Evolutionary conservation across 1,139 yeast species (phyloP), one percentile per base, ranked within the genome.

Genomic region (Geotrichum citri-aurantii): DNA sequence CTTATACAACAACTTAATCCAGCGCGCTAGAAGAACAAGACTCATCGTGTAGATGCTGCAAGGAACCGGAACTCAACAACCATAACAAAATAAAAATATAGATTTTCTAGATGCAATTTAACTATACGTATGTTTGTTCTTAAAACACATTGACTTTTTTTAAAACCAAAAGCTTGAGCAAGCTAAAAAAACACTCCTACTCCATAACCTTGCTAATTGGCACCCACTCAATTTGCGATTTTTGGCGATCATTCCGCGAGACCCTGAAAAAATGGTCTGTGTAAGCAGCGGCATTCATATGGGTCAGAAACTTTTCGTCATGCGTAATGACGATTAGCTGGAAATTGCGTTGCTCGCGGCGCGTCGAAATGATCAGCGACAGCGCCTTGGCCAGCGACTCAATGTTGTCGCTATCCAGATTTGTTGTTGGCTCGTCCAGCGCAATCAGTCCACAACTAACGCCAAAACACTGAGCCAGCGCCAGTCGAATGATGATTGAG

Each of bases 381-480:
- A 95, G 77, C 0, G 97, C 86, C 64, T 80, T 81, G 0, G 98
- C 99, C 61, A 95, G 79, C 27, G 96, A 84, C 66, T 88, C 95
- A 55, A 92, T 84, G 69, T 95, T 95, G 60, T 88, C 97, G 59
- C 82, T 83, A 73, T 95, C 99, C 63, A 95, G 78, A 67, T 95
- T 95, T 0, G 99, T 95, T 0, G 99, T 95, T 6, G 99, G 99
- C 73, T 95, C 99, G 73, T 95, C 99, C 50, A 95, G 77, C 0
- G 98, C 96, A 66, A 95, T 89, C 70, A 93, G 86, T 56, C 99
- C 99, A 75, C 97, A 93, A 69, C 88, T 90, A 1, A 85, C 81
- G 8, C 99, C 99, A 76, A 95, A 93, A 69, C 98, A 90, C 71
- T 95, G 99, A 0, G 98, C 95, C 55, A 95, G 76, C 0, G 98